Percentiles rank a stretch among this genome's conserved stretches.
These are phyloP conservation scores for Soucietia sequanensis DNA, from an alignment of 805 yeast genomes.

Conservation along the genomic window DNA sequence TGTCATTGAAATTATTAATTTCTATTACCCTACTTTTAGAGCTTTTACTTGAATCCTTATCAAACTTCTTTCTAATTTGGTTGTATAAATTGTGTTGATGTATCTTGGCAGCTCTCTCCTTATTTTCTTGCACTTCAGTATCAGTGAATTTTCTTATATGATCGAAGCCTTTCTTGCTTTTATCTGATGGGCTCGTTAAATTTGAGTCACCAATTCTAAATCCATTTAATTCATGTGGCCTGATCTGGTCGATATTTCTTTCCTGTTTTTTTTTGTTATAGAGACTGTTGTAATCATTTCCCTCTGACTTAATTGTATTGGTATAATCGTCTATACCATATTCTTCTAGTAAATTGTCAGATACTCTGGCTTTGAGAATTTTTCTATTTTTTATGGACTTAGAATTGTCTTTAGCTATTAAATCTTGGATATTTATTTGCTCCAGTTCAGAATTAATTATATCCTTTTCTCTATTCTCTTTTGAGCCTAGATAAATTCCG, in stretches of 20 bases:
- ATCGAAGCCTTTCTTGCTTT: conserved; percentile 3
- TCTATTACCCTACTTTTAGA: conserved; percentile 25
- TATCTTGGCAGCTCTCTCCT: conserved; percentile 19
- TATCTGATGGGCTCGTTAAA: conserved; percentile 3
- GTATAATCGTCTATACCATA: conserved; percentile 35
- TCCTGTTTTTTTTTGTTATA: conserved; percentile 14
- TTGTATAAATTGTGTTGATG: conserved; percentile 26
- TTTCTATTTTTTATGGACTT: conserved; percentile 24
- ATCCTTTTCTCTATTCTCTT: conserved; percentile 7
- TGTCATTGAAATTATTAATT: conserved; percentile 28
- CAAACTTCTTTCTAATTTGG: conserved; percentile 29
- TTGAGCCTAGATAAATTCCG: conserved; percentile 40
- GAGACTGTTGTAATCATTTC: conserved; percentile 27
- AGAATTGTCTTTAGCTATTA: conserved; percentile 3
- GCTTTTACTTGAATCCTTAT: conserved; percentile 5
- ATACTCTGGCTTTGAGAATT: conserved; percentile 25
- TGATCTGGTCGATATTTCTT: conserved; percentile 21
- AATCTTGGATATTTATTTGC: not conserved
- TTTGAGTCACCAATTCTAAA: conserved; percentile 32
- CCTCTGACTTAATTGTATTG: conserved; percentile 20
- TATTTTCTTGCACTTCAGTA: conserved; percentile 27
- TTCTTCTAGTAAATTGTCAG: conserved; percentile 35
- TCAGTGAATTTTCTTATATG: conserved; percentile 18
- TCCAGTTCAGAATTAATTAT: not conserved
- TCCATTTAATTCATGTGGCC: conserved; percentile 31